Evolutionary conservation across 768 basidiomycete genomes (phyloP).

Genomic region (Nevesoporus exiguus): DNA sequence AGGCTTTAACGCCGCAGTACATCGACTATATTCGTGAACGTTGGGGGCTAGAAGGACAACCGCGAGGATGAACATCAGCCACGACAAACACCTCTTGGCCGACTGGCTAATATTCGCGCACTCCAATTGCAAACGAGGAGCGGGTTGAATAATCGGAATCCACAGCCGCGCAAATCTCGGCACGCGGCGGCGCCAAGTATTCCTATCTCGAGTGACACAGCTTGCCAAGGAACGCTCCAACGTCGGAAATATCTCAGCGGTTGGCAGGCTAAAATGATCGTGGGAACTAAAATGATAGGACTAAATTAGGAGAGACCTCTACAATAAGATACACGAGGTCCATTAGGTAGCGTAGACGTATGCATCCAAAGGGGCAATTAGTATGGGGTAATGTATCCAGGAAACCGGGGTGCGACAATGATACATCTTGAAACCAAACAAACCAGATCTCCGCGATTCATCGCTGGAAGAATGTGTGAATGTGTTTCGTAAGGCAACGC

Average conservation of each 20-base stretch:
- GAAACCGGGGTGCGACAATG: neutral
- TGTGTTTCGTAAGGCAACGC: neutral
- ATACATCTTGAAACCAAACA: too few species aligned
- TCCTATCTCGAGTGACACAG: slow-evolving; percentile 16
- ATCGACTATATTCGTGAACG: too few species aligned
- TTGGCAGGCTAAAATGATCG: slow-evolving; percentile 2
- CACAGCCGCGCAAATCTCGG: neutral
- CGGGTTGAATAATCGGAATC: too few species aligned
- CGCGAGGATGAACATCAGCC: too few species aligned
- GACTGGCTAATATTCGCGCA: too few species aligned
- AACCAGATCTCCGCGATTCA: neutral
- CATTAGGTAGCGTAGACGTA: neutral
- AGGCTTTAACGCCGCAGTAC: too few species aligned
- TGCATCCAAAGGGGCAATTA: neutral
- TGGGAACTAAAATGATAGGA: neutral
- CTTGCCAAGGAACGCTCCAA: slow-evolving; percentile 21
- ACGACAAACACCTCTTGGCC: too few species aligned
- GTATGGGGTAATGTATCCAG: neutral
- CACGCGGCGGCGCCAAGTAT: neutral
- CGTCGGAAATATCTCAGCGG: neutral
- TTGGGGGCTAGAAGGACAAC: too few species aligned
- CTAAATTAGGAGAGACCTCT: neutral
- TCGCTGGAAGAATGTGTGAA: neutral
- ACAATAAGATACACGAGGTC: slow-evolving; percentile 8
- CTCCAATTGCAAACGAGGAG: too few species aligned